Conservation (phyloP, 2,329 filamentous ascomycete genomes). For the Ciborinia camelliae region DNA sequence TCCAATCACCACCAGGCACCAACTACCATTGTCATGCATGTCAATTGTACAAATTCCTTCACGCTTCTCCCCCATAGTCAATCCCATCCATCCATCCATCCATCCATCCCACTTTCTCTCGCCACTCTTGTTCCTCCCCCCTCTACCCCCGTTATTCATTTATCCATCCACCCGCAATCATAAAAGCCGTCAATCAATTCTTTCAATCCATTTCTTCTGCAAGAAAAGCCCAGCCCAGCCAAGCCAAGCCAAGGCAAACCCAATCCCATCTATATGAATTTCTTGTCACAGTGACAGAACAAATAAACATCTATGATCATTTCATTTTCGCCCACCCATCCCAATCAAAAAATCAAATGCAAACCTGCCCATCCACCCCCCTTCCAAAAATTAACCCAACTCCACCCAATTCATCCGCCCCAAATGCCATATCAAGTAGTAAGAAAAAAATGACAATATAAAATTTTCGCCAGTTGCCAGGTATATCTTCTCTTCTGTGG, state of each 20-base stretch:
- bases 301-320: constrained; percentile 12
- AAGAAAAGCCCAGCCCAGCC: background rate
- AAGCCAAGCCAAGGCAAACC: background rate
- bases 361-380: background rate
- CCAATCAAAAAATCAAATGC: constrained; percentile 8
- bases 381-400: background rate
- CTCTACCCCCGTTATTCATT: too few relatives aligned
- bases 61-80: background rate
- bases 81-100: background rate
- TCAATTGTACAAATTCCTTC: constrained; percentile 6
- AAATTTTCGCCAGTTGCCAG: constrained; percentile 11
- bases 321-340: constrained; percentile 1
- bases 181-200: constrained; percentile 15
- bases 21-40: background rate
- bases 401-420: background rate
- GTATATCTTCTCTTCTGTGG: constrained; percentile 2
- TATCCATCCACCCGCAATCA: background rate
- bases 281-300: background rate
- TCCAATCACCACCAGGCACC: background rate
- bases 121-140: background rate
- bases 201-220: constrained; percentile 14
- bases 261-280: constrained; percentile 19
- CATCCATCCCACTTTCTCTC: background rate
- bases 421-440: constrained; percentile 3
- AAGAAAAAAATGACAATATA: constrained; percentile 1